Base-by-base conservation (phyloP, 805 yeast genomes). In the Cyberlindnera xylosilytica region DNA sequence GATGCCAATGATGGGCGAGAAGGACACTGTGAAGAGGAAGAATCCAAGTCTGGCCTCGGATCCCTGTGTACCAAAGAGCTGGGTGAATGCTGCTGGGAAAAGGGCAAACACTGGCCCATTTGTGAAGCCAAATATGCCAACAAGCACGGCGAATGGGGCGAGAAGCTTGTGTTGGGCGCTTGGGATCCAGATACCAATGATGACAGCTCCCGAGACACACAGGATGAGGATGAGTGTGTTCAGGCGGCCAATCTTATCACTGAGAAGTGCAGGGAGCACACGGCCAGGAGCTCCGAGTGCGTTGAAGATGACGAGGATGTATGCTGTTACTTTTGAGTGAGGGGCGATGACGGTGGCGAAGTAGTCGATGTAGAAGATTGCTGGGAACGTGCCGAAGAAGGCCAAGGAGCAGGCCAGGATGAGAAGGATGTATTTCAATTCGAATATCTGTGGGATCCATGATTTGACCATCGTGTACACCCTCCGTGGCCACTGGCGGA, bases 271-370 rank as follows among this genome's bases (percentile, higher is more conserved):
- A 3, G 58, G 58, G 13, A 54, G 6, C 2, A 54, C 43, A 29
- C 58, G 42, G 4, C 58, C 58, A 6, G 58, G 58, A 6, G 45
- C 45, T n/a, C 58, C 58, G 34, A 52, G 34, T 7, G 48, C 41
- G 36, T 48, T 53, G 41, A 46, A 54, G 11, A 54, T 42, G n/a
- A 53, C 52, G 19, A 49, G 31, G 3, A 53, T 19, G 30, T 51
- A 53, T 5, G 49, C 17, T 1, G 55, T 45, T 7, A 54, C n/a
- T 5, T 10, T 28, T 0, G 45, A 15, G 1, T 28, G 34, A 5
- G 58, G 58, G 12, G 30, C 34, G 11, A 53, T 45, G 9, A 46
- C 18, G 1, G 44, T 44, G 11, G 54, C 58, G 40, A 51, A 54
- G 30, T 51, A 53, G 41, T 54, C 58, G 18, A 54, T 29, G 38